Conservation (phyloP, 768 basidiomycete genomes). For the Lactarius psammicola region DNA sequence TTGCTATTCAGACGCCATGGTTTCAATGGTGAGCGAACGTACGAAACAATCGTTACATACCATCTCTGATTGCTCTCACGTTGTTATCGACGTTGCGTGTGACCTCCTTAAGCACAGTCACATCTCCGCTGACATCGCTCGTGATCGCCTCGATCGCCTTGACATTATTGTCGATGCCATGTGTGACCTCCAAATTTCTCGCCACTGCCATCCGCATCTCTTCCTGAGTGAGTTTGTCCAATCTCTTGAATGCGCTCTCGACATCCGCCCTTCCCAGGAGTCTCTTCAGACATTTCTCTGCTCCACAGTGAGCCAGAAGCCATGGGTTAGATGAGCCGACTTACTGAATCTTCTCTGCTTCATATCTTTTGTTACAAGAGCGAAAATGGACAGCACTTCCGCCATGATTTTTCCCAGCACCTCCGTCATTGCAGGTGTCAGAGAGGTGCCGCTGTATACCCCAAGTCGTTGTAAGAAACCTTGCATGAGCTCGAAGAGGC, state of each 20-base stretch:
- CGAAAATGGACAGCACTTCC: background rate
- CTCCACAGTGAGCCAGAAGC: background rate
- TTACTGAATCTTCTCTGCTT: background rate
- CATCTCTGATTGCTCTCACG: background rate
- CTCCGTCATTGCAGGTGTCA: background rate
- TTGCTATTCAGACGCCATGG: background rate
- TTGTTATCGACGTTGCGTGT: background rate
- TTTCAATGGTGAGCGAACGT: background rate
- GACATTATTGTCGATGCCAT: background rate
- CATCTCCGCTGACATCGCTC: background rate
- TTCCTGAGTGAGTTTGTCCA: conserved; percentile 13
- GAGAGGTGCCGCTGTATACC: background rate
- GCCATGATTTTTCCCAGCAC: conserved; percentile 5
- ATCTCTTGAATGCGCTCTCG: background rate
- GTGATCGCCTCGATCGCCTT: background rate
- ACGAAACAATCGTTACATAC: background rate
- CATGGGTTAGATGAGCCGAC: background rate
- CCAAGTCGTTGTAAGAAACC: background rate
- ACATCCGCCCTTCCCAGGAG: background rate
- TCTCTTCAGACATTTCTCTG: background rate
- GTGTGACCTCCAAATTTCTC: background rate
- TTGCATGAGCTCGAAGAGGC: conserved; percentile 10
- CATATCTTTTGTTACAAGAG: background rate
- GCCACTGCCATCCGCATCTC: background rate
- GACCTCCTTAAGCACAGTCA: background rate